These are phyloP conservation scores for Globisporangium emineosum DNA, from an alignment of 352 stramenopile genomes.

Conservation along the genomic window DNA sequence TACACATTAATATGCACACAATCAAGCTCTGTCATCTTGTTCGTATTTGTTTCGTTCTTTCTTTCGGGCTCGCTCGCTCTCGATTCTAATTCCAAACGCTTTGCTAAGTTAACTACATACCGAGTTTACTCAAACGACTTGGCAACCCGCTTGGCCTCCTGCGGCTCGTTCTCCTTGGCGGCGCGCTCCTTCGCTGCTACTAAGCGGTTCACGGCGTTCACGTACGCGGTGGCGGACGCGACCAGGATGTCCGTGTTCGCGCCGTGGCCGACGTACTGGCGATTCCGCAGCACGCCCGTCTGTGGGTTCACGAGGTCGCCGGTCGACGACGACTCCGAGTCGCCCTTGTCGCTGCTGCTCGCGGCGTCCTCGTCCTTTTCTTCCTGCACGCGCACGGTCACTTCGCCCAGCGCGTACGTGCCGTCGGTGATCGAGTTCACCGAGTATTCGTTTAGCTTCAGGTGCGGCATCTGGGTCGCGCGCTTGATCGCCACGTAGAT, in stretches of 20 bases:
- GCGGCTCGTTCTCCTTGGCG: conserved; percentile 13
- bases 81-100: not conserved
- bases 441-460: conserved; percentile 86
- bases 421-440: conserved; percentile 88
- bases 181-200: conserved; percentile 64
- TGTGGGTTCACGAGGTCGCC: conserved; percentile 82
- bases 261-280: conserved; percentile 87
- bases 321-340: conserved; percentile 13
- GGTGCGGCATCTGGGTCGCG: conserved; percentile 71
- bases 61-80: no score
- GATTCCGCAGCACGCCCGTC: conserved; percentile 72
- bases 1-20: no score
- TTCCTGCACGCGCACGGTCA: conserved; percentile 82
- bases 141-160: conserved; percentile 23
- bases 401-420: conserved; percentile 82
- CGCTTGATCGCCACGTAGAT: conserved; percentile 87
- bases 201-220: conserved; percentile 87
- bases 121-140: conserved; percentile 24
- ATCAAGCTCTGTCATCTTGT: no score
- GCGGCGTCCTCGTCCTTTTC: conserved; percentile 40
- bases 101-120: not conserved
- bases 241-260: conserved; percentile 90
- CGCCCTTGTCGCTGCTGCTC: conserved; percentile 24
- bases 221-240: conserved; percentile 82
- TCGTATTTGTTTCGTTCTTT: not conserved